Base-by-base conservation (phyloP, 2,329 filamentous ascomycete species). In the Metarhizium brunneum region DNA sequence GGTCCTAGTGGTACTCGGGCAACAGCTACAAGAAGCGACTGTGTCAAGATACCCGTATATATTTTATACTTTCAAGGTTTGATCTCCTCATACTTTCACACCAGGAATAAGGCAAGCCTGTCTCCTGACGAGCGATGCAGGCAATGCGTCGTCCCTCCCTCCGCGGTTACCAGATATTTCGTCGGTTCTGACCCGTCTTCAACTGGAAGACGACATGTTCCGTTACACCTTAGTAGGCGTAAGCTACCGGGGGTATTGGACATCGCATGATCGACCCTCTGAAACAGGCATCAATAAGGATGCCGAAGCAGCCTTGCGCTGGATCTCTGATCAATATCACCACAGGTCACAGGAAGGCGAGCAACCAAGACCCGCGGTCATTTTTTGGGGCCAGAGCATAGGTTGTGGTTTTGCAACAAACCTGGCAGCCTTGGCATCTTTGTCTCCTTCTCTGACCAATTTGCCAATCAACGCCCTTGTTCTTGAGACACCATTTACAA, bases 311-410 rank as follows among this genome's bases (percentile, higher is more conserved):
- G 80, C 85, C 7, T 65, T 88, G 25, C 62, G 72, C 10, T 90
- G 86, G 85, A 76, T 87, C 29, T 72, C 73, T 4, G 64, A 77
- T 18, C 59, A 70, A 29, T 74, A 79, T 43, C 63, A 30, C 40
- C 25, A 60, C 59, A 59, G 57, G 57, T 56, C 55, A 36, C 50
- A 55, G 29, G 59, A 59, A 50, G 36, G 56, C 50, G 45, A 58
- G 43, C 30, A 52, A 20, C 60, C 52, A 56, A 67, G 60, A 50
- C 69, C 73, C 16, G 63, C 72, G 7, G 58, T 89, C 1, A 64
- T 90, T 1, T 69, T 92, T 11, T 92, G 88, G 87, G 88, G 88
- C 0, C 88, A 92, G 67, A 90, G 85, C 59, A 83, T 92, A 54
- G 88, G 89, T 1, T 81, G 84, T 30, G 88, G 85, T 1, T 80